phyloP scores from a whole-genome alignment of 805 yeast genomes.

The Jamesozyma spencerorum region DNA sequence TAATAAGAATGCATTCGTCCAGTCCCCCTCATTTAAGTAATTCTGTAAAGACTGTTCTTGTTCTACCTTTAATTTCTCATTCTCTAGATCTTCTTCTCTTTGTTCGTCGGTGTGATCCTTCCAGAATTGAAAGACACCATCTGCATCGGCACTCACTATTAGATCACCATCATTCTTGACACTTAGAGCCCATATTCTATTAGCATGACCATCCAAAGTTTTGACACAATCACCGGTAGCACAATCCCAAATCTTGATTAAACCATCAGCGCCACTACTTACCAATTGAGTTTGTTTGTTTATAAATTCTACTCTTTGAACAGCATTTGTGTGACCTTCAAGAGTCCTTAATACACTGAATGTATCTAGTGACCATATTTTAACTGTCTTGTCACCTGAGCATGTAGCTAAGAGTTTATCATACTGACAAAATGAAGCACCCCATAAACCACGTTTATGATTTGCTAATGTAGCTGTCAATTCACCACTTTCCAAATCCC shows the following conservation, averaged over 20 bases:
- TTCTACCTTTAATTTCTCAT: conserved; percentile 53
- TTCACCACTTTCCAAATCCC: conserved; percentile 85
- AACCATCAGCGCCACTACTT: conserved; percentile 85
- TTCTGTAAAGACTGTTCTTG: conserved; percentile 83
- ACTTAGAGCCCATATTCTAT: conserved; percentile 88
- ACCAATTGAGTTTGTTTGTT: conserved; percentile 59
- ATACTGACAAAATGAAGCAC: conserved; percentile 68
- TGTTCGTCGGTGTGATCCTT: conserved; percentile 75
- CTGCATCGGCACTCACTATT: conserved; percentile 86
- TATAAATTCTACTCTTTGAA: conserved; percentile 69
- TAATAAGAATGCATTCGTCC: conserved; percentile 80
- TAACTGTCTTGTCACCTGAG: conserved; percentile 87
- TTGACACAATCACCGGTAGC: conserved; percentile 67
- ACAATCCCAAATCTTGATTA: conserved; percentile 83
- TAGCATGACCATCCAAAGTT: conserved; percentile 88
- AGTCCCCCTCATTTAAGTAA: conserved; percentile 59
- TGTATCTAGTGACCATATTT: conserved; percentile 79
- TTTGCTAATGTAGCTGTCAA: conserved; percentile 75
- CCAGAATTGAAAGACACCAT: conserved; percentile 87
- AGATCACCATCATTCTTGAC: conserved; percentile 54
- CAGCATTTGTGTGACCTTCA: conserved; percentile 91
- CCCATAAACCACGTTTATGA: conserved; percentile 94
- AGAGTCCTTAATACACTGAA: conserved; percentile 70
- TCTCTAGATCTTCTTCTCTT: conserved; percentile 40
- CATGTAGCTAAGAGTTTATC: conserved; percentile 73